Conservation (phyloP, 495 filamentous ascomycete genomes). For the Jackrogersella minutella region DNA sequence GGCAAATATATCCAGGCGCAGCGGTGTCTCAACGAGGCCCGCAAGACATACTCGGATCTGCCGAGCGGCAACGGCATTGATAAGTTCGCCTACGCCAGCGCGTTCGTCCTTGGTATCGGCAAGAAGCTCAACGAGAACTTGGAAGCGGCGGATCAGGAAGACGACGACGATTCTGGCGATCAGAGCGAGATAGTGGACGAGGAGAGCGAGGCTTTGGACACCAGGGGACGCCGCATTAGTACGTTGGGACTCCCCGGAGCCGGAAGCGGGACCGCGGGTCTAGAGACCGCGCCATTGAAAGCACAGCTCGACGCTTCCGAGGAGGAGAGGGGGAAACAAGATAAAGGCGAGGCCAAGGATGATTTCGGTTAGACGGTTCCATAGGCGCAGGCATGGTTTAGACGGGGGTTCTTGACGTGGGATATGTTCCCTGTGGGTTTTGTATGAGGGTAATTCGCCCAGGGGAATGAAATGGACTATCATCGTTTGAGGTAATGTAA, state of each 20-base stretch:
- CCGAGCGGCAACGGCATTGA: constrained; percentile 63
- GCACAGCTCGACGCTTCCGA: constrained; percentile 32
- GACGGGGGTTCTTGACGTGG: constrained; percentile 4
- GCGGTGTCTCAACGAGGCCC: constrained; percentile 73
- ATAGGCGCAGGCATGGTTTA: background rate
- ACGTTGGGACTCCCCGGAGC: constrained; percentile 48
- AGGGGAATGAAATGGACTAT: constrained; percentile 4
- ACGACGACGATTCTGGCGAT: constrained; percentile 44
- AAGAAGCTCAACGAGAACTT: constrained; percentile 65
- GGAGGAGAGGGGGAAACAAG: constrained; percentile 25
- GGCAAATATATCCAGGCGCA: constrained; percentile 75
- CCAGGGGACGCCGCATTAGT: constrained; percentile 52
- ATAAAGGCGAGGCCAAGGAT: constrained; percentile 30
- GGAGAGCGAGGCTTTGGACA: constrained; percentile 64
- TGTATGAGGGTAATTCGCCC: background rate
- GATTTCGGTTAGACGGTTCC: constrained; percentile 34
- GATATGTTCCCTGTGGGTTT: background rate
- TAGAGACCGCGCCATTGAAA: constrained; percentile 59
- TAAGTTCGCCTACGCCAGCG: constrained; percentile 62
- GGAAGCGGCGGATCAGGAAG: constrained; percentile 47
- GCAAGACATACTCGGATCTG: constrained; percentile 70
- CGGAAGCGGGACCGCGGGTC: constrained; percentile 37
- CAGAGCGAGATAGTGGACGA: constrained; percentile 62
- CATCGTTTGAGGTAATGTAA: constrained; percentile 11
- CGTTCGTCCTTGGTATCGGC: constrained; percentile 70